Conservation (phyloP, 73 alveolate genomes). For the Urostyla sp. region DNA sequence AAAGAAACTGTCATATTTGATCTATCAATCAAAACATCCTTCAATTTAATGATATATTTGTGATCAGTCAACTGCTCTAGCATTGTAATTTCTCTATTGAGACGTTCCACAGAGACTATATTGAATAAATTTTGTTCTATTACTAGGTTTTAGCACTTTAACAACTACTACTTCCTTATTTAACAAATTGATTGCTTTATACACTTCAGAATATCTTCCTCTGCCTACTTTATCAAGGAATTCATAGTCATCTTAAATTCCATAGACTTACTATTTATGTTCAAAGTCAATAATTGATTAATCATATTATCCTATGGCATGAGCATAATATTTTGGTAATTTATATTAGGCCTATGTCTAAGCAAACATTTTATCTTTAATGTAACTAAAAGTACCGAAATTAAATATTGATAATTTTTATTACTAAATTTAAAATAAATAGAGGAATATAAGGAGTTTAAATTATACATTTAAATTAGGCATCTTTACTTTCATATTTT, state of each 20-base stretch:
- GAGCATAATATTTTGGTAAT: too few species aligned
- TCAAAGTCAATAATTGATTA: too few species aligned
- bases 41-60: slow-evolving; percentile 68
- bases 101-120: slow-evolving; percentile 25
- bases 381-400: too few species aligned
- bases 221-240: slow-evolving; percentile 75
- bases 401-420: too few species aligned
- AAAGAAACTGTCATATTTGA: slow-evolving; percentile 76
- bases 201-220: slow-evolving; percentile 84
- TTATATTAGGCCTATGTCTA: too few species aligned
- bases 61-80: slow-evolving; percentile 77
- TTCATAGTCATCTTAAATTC: slow-evolving; percentile 68
- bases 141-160: slow-evolving; percentile 89
- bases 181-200: slow-evolving; percentile 59
- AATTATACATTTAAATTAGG: too few species aligned
- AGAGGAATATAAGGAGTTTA: too few species aligned
- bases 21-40: slow-evolving; percentile 78
- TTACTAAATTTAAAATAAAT: too few species aligned
- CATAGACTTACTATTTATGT: slow-evolving; percentile 41
- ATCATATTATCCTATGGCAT: too few species aligned
- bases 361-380: too few species aligned
- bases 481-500: too few species aligned
- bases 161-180: slow-evolving; percentile 74
- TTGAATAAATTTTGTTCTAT: background rate
- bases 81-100: slow-evolving; percentile 67